Conservation (phyloP, 768 basidiomycete genomes). For the Gymnopilus dilepis region DNA sequence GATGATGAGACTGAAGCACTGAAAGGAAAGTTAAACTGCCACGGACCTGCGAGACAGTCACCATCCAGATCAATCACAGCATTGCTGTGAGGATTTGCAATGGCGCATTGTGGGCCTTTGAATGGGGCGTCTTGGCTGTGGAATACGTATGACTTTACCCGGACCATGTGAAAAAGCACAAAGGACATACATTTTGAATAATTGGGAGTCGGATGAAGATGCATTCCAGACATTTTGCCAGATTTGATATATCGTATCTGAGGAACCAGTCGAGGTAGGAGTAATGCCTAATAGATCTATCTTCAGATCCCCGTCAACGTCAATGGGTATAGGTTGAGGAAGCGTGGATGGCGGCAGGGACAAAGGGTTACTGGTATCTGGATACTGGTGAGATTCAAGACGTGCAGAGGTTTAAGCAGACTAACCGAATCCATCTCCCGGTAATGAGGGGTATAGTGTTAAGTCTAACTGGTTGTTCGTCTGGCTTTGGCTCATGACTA, state of each 20-base stretch:
- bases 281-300: slow-evolving; percentile 84
- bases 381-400: not conserved
- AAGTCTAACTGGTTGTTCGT: slow-evolving; percentile 61
- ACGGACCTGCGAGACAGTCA: slow-evolving; percentile 88
- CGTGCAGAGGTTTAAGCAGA: not conserved
- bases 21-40: not conserved
- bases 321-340: slow-evolving; percentile 86
- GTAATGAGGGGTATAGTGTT: slow-evolving; percentile 69
- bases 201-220: slow-evolving; percentile 50
- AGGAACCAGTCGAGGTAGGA: slow-evolving; percentile 39
- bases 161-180: no score
- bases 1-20: not conserved
- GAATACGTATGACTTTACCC: no score
- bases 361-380: slow-evolving; percentile 51
- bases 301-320: slow-evolving; percentile 86
- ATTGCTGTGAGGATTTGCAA: slow-evolving; percentile 93
- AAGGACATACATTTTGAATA: slow-evolving; percentile 71
- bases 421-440: slow-evolving; percentile 71
- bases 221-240: slow-evolving; percentile 86
- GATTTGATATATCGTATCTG: slow-evolving; percentile 54
- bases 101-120: slow-evolving; percentile 65
- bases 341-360: slow-evolving; percentile 65
- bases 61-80: slow-evolving; percentile 94
- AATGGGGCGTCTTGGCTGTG: slow-evolving; percentile 64
- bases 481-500: slow-evolving; percentile 78